Conservation (phyloP, 139 green algal species). For the Nannochloris sp. region DNA sequence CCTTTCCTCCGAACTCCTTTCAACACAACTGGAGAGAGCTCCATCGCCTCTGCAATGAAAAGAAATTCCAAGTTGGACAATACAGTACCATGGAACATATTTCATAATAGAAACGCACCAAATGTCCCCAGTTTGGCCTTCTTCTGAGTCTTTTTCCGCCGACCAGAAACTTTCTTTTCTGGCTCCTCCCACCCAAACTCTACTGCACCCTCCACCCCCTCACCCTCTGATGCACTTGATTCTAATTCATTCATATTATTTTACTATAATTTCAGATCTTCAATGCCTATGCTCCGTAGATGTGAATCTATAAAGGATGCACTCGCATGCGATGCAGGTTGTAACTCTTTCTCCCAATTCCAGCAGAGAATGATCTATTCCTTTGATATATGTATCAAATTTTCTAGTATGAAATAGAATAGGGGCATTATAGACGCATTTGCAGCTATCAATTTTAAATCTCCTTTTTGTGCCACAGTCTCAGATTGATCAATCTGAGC, state of each 20-base stretch:
- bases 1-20: conserved; percentile 80
- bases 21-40: conserved; percentile 56
- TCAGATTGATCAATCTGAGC: background rate
- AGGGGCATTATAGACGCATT: too few species aligned
- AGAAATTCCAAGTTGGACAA: background rate
- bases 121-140: conserved; percentile 60
- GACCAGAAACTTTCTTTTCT: conserved; percentile 20
- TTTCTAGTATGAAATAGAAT: too few species aligned
- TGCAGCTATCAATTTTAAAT: too few species aligned
- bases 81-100: background rate
- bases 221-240: background rate
- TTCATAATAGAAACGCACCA: conserved; percentile 25
- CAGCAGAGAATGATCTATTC: too few species aligned
- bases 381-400: too few species aligned
- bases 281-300: too few species aligned
- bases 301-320: too few species aligned
- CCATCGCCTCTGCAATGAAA: conserved; percentile 69
- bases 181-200: conserved; percentile 28
- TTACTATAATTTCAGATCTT: background rate
- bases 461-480: too few species aligned
- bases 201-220: conserved; percentile 8
- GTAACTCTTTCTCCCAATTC: too few species aligned
- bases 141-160: conserved; percentile 36
- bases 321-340: too few species aligned
- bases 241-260: background rate